A percentile compares a stretch with the other conserved stretches of the same genome.
phyloP scores from a whole-genome alignment of 2,329 filamentous ascomycete species.

The Scedosporium aurantiacum region DNA sequence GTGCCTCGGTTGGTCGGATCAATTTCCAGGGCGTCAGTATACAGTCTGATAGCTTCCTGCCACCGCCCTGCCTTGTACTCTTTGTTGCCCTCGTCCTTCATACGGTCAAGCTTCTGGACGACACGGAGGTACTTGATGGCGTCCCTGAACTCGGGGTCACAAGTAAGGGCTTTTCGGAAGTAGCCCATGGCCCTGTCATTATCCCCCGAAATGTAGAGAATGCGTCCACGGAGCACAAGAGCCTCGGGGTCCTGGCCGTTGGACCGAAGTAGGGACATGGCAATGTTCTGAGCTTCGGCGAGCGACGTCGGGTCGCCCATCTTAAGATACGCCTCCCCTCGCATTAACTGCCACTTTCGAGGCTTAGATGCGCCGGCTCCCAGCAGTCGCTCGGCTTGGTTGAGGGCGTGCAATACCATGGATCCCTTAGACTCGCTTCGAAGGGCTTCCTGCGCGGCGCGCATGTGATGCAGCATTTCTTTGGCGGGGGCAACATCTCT shows the following conservation, averaged over 20 bases:
- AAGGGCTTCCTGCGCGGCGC: conserved; percentile 67
- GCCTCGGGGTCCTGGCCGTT: conserved; percentile 93
- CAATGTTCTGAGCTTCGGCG: conserved; percentile 85
- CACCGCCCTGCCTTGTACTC: conserved; percentile 81
- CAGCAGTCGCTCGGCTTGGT: conserved; percentile 76
- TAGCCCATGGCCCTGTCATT: conserved; percentile 91
- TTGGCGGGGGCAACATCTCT: conserved; percentile 78
- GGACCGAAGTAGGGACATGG: conserved; percentile 72
- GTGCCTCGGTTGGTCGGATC: conserved; percentile 84
- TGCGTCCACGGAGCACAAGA: conserved; percentile 75
- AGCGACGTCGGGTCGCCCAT: conserved; percentile 84
- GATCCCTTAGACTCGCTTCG: conserved; percentile 68
- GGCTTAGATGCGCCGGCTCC: conserved; percentile 67
- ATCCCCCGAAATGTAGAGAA: conserved; percentile 83
- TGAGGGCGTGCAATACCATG: conserved; percentile 84
- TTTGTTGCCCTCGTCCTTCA: conserved; percentile 86
- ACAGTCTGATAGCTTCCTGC: conserved; percentile 72
- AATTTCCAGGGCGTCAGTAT: conserved; percentile 70
- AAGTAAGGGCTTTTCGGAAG: conserved; percentile 78
- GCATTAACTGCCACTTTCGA: conserved; percentile 87
- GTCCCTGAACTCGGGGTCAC: conserved; percentile 83
- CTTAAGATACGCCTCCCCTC: conserved; percentile 82
- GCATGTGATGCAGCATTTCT: conserved; percentile 74
- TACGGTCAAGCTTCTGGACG: conserved; percentile 83
- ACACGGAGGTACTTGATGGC: conserved; percentile 81